Evolutionary conservation across 2,329 filamentous ascomycete genomes (phyloP).

Genomic region (Colletotrichum agaves): DNA sequence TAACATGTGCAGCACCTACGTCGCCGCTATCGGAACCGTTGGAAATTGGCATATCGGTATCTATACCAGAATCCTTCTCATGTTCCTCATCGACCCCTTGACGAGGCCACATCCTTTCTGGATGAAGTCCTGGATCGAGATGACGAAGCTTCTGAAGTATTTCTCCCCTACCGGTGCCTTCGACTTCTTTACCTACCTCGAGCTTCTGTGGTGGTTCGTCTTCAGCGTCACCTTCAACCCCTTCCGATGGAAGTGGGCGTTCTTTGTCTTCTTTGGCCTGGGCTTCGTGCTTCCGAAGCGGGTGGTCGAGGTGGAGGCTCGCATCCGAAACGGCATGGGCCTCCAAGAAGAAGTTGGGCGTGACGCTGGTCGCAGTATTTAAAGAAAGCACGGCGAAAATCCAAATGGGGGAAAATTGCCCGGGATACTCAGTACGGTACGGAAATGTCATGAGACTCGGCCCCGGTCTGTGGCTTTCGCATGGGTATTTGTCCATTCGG

Average conservation of each 20-base stretch:
- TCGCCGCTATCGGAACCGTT: conserved; percentile 82
- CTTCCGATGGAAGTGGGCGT: conserved; percentile 90
- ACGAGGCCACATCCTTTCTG: conserved; percentile 76
- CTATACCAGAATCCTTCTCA: conserved; percentile 85
- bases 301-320: conserved; percentile 75
- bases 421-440: background rate
- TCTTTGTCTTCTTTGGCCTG: conserved; percentile 84
- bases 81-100: conserved; percentile 85
- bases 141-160: conserved; percentile 78
- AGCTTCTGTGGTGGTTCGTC: conserved; percentile 86
- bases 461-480: background rate
- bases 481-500: background rate
- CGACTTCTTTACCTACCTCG: conserved; percentile 90
- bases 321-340: conserved; percentile 64
- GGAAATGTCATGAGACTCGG: background rate
- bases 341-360: conserved; percentile 44
- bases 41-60: conserved; percentile 92
- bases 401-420: background rate
- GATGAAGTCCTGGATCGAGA: conserved; percentile 90
- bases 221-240: conserved; percentile 85
- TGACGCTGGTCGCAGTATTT: conserved; percentile 49
- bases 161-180: conserved; percentile 79
- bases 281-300: conserved; percentile 72
- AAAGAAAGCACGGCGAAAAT: conserved; percentile 5
- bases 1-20: conserved; percentile 72